Percentiles rank a stretch among this genome's conserved stretches.
Conservation (phyloP, 1,139 yeast genomes). For the Maudiozyma humilis region DNA sequence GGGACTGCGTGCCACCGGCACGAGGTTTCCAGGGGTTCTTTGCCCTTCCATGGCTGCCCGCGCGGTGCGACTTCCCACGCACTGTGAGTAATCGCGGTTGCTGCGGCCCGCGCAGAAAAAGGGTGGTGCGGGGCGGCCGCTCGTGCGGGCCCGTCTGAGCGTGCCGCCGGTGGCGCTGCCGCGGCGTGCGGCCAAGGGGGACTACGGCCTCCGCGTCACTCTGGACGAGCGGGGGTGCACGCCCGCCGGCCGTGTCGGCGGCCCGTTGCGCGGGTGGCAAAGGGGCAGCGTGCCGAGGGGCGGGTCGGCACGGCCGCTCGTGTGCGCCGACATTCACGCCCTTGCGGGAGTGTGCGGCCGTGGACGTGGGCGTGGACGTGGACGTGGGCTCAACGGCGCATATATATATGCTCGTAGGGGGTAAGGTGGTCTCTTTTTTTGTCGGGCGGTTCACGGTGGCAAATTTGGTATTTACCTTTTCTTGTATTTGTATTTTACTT, state of each 20-base stretch:
- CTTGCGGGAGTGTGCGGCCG: background rate
- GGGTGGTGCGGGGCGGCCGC: conserved; percentile 15
- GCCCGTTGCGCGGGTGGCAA: too few relatives aligned
- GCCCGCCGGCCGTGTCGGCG: background rate
- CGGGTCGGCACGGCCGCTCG: too few relatives aligned
- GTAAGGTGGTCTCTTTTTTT: background rate
- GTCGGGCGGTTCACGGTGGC: background rate
- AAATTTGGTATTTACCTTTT: background rate
- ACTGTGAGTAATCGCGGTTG: conserved; percentile 3
- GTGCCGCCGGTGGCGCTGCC: conserved; percentile 22
- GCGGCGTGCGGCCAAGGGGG: conserved; percentile 19
- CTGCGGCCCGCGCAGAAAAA: conserved; percentile 8
- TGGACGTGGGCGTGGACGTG: background rate
- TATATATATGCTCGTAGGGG: background rate
- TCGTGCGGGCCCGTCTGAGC: conserved; percentile 27
- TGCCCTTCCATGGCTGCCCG: background rate
- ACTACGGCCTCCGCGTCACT: conserved; percentile 19
- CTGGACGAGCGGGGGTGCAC: conserved; percentile 21
- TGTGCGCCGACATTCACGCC: too few relatives aligned
- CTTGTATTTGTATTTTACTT: background rate
- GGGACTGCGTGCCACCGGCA: background rate
- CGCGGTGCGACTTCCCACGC: background rate
- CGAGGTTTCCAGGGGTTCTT: background rate
- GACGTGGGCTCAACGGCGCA: background rate
- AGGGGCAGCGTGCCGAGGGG: background rate